Evolutionary conservation across 169 alveolate genomes (phyloP).

Genomic region (Babesia sp.): DNA sequence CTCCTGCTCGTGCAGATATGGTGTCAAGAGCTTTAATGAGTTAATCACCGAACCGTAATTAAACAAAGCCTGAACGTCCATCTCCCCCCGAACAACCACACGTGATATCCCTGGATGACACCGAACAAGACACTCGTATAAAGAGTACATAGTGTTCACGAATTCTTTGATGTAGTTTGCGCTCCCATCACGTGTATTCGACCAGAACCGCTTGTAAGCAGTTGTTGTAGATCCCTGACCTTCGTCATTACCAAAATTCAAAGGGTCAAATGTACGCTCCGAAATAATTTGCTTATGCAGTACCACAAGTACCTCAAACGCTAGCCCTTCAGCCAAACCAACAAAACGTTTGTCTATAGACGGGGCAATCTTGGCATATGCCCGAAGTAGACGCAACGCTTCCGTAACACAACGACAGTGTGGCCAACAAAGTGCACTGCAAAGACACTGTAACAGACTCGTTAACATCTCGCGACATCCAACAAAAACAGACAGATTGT

Average conservation of each 20-base stretch:
- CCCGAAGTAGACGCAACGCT: slow-evolving; percentile 47
- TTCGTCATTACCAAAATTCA: slow-evolving; percentile 45
- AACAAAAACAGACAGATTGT: slow-evolving; percentile 16
- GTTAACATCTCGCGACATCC: slow-evolving; percentile 37
- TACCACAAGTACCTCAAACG: slow-evolving; percentile 41
- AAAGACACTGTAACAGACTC: slow-evolving; percentile 40
- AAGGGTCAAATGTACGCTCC: slow-evolving; percentile 58
- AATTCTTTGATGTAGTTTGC: slow-evolving; percentile 55
- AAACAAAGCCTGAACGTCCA: slow-evolving; percentile 55
- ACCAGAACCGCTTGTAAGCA: slow-evolving; percentile 35
- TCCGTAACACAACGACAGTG: slow-evolving; percentile 53
- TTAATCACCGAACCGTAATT: slow-evolving; percentile 33
- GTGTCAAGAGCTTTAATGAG: slow-evolving; percentile 53
- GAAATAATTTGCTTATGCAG: slow-evolving; percentile 41
- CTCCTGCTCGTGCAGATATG: slow-evolving; percentile 65
- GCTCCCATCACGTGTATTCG: slow-evolving; percentile 39
- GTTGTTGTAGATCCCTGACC: slow-evolving; percentile 36
- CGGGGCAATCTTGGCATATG: slow-evolving; percentile 33
- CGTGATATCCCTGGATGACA: slow-evolving; percentile 42
- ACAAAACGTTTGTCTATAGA: slow-evolving; percentile 12
- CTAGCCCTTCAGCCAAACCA: slow-evolving; percentile 16
- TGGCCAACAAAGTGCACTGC: slow-evolving; percentile 65
- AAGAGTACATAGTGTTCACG: slow-evolving; percentile 57
- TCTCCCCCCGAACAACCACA: slow-evolving; percentile 37
- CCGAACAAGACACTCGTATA: slow-evolving; percentile 50